A percentile compares a stretch with the other conserved stretches of the same genome.
Conservation (phyloP, 768 basidiomycete species). For the Suillus paluster region DNA sequence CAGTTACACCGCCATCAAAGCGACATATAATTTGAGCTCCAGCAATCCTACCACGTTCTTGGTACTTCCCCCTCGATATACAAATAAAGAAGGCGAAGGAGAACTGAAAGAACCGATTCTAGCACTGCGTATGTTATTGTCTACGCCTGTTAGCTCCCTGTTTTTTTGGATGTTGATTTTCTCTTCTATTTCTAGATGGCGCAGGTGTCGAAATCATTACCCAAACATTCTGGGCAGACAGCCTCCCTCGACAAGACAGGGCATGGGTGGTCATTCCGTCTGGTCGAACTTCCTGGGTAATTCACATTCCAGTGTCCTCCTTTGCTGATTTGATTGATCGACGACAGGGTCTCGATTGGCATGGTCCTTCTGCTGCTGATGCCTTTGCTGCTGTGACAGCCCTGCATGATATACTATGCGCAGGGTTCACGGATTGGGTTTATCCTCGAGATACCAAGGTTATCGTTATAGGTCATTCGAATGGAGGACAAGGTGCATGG, state of each 20-base stretch:
- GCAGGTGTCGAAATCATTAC: slow-evolving; percentile 78
- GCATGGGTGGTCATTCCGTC: slow-evolving; percentile 84
- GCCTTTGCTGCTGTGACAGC: slow-evolving; percentile 67
- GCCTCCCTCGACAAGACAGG: slow-evolving; percentile 57
- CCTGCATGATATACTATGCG: slow-evolving; percentile 49
- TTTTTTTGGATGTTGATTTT: slow-evolving; percentile 3
- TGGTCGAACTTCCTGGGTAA: slow-evolving; percentile 85
- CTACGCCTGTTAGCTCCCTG: neutral
- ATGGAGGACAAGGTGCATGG: slow-evolving; percentile 92
- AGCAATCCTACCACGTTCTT: slow-evolving; percentile 62
- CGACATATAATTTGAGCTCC: slow-evolving; percentile 60
- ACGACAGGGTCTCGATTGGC: slow-evolving; percentile 87
- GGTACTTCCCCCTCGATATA: slow-evolving; percentile 56
- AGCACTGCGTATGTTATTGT: slow-evolving; percentile 58
- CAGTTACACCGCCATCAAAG: slow-evolving; percentile 46
- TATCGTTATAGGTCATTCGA: slow-evolving; percentile 88
- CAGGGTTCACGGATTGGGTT: slow-evolving; percentile 45
- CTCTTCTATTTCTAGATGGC: slow-evolving; percentile 58
- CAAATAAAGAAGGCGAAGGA: slow-evolving; percentile 21
- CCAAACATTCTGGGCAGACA: slow-evolving; percentile 61
- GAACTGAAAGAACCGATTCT: slow-evolving; percentile 54
- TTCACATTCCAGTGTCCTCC: neutral
- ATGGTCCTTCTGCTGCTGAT: slow-evolving; percentile 78
- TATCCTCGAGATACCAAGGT: slow-evolving; percentile 47
- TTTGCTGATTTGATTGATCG: neutral